Evolutionary conservation across 228 moss, liverwort and hornwort species (phyloP).

Genomic region (Sphagnum magellanicum): DNA sequence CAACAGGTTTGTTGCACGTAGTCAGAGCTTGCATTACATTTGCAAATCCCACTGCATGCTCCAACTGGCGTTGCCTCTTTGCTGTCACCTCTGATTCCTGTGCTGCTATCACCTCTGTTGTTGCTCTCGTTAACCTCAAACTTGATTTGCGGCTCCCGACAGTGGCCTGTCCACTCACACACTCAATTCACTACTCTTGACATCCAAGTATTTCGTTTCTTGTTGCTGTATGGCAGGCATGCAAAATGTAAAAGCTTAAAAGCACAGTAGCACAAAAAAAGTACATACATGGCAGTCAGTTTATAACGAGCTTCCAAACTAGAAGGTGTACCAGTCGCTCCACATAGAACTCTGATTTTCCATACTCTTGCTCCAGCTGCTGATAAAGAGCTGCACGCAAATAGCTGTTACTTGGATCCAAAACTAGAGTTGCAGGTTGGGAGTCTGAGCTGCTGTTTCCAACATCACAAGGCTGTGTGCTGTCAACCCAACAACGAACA

Average conservation of each 20-base stretch:
- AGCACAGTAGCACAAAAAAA: background rate
- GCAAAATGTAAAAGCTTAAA: background rate
- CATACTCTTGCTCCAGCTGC: slow-evolving; percentile 50
- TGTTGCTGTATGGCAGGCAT: no score
- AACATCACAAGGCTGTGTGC: slow-evolving; percentile 22
- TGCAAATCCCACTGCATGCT: slow-evolving; percentile 47
- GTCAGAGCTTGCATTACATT: slow-evolving; percentile 45
- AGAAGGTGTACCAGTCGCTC: slow-evolving; percentile 27
- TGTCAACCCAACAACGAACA: slow-evolving; percentile 39
- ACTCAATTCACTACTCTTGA: slow-evolving; percentile 1
- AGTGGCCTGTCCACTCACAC: slow-evolving; percentile 16
- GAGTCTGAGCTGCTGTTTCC: slow-evolving; percentile 7
- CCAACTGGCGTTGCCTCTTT: slow-evolving; percentile 44
- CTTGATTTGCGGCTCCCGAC: slow-evolving; percentile 30
- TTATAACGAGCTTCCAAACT: background rate
- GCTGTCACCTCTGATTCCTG: slow-evolving; percentile 47
- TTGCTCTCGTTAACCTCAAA: slow-evolving; percentile 60
- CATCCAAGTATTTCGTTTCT: no score
- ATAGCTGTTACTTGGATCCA: slow-evolving; percentile 56
- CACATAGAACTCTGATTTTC: slow-evolving; percentile 47
- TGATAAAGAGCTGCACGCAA: slow-evolving; percentile 56
- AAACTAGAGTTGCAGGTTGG: slow-evolving; percentile 24
- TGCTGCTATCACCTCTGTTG: slow-evolving; percentile 37
- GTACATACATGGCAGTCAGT: background rate
- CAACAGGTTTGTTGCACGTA: slow-evolving; percentile 47